Conservation (phyloP, 1,139 yeast genomes). For the Debaryomyces psychrophilus region DNA sequence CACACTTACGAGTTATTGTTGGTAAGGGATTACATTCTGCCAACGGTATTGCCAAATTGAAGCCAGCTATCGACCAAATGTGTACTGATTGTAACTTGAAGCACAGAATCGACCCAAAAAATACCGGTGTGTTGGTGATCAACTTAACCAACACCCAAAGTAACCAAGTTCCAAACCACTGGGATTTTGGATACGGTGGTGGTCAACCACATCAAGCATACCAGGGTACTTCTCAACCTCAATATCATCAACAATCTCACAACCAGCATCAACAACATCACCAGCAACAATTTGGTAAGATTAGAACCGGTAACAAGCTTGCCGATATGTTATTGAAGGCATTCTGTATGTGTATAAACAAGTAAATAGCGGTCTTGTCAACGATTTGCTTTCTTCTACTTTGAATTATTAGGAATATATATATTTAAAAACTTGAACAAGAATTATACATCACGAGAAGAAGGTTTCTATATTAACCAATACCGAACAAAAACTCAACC, state of each 20-base stretch:
- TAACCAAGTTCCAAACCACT: slow-evolving; percentile 52
- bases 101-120: slow-evolving; percentile 65
- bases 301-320: slow-evolving; percentile 33
- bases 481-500: neutral
- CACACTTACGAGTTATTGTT: slow-evolving; percentile 68
- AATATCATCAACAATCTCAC: slow-evolving; percentile 28
- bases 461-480: slow-evolving; percentile 1
- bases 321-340: slow-evolving; percentile 9
- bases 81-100: slow-evolving; percentile 67
- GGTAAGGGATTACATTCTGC: slow-evolving; percentile 93
- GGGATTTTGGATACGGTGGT: slow-evolving; percentile 37
- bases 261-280: slow-evolving; percentile 22
- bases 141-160: slow-evolving; percentile 50
- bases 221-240: slow-evolving; percentile 27
- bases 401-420: slow-evolving; percentile 4
- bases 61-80: slow-evolving; percentile 83
- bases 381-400: neutral
- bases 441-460: slow-evolving; percentile 2
- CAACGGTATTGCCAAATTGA: slow-evolving; percentile 80
- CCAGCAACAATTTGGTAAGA: slow-evolving; percentile 23
- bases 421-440: slow-evolving; percentile 9
- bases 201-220: slow-evolving; percentile 32
- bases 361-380: neutral
- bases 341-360: slow-evolving; percentile 15
- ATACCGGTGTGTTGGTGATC: slow-evolving; percentile 79